Conservation (phyloP, 441 rosid species). For the Aleurites moluccanus region DNA sequence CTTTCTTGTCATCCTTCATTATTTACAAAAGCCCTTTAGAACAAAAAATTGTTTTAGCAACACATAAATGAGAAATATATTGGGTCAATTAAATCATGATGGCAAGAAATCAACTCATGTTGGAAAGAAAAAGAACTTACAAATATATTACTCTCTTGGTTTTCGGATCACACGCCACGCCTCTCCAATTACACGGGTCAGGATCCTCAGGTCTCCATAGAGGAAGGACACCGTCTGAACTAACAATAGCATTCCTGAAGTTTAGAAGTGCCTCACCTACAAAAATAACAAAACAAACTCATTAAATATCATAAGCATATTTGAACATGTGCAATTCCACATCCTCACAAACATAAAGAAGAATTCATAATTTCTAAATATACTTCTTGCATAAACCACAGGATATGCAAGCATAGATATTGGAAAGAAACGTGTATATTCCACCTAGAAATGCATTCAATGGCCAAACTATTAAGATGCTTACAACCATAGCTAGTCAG, state of each 20-base stretch:
- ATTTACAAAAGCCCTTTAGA: background rate
- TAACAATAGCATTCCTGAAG: constrained; percentile 63
- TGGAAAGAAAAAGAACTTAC: constrained; percentile 53
- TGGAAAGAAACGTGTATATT: background rate
- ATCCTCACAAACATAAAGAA: background rate
- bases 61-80: constrained; percentile 5
- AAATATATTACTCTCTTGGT: constrained; percentile 77
- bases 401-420: background rate
- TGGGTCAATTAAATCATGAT: constrained; percentile 2
- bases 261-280: constrained; percentile 86
- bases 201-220: constrained; percentile 98
- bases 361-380: background rate
- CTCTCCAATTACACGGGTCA: constrained; percentile 95
- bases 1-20: constrained; percentile 7
- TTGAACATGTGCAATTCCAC: background rate
- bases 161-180: constrained; percentile 74
- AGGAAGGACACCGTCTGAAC: constrained; percentile 70
- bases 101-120: background rate
- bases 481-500: too few relatives aligned
- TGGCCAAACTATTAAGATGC: constrained; percentile 5
- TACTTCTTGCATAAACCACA: constrained; percentile 6
- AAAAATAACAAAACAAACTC: constrained; percentile 24
- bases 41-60: background rate
- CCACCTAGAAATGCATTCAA: background rate
- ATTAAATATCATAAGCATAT: constrained; percentile 5